phyloP scores from a whole-genome alignment of 192 early-diverging fungal genomes.

The Podila epigama region DNA sequence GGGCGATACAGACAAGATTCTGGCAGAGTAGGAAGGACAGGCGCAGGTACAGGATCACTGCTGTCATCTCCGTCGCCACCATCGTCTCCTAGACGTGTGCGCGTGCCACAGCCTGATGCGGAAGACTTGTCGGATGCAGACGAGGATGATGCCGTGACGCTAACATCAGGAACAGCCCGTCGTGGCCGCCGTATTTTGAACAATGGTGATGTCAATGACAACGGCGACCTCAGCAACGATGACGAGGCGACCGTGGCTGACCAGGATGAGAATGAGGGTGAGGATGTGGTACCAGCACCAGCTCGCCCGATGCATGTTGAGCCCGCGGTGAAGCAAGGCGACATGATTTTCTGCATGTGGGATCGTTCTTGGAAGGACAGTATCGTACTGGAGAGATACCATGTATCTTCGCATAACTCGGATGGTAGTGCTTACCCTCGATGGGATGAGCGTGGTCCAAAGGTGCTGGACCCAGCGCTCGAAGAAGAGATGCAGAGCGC shows the following conservation, averaged over 20 bases:
- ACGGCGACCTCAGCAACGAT: no score
- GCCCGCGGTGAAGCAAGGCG: conserved; percentile 18
- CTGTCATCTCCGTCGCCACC: conserved; percentile 2
- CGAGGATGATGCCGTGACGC: conserved; percentile 6
- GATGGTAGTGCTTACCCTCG: not conserved
- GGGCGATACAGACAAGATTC: not conserved
- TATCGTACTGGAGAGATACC: not conserved
- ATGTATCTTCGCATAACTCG: not conserved
- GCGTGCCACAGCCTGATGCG: conserved; percentile 5
- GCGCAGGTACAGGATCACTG: no score
- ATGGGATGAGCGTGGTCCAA: conserved; percentile 26
- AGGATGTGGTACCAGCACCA: not conserved
- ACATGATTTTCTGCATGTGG: conserved; percentile 42
- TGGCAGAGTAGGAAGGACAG: no score
- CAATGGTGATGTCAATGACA: not conserved
- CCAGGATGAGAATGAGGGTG: not conserved
- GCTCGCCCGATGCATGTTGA: conserved; percentile 10
- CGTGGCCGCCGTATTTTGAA: not conserved
- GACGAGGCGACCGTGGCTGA: no score
- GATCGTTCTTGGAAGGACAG: conserved; percentile 12
- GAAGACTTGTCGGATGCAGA: conserved; percentile 33
- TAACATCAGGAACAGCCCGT: not conserved
- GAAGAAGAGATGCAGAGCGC: conserved; percentile 6
- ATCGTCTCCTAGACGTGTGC: conserved; percentile 13
- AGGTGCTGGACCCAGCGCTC: conserved; percentile 20